Evolutionary conservation across 257 asterid genomes (phyloP), one percentile per base, ranked within the genome.

Genomic region (Ajuga chamaepitys): DNA sequence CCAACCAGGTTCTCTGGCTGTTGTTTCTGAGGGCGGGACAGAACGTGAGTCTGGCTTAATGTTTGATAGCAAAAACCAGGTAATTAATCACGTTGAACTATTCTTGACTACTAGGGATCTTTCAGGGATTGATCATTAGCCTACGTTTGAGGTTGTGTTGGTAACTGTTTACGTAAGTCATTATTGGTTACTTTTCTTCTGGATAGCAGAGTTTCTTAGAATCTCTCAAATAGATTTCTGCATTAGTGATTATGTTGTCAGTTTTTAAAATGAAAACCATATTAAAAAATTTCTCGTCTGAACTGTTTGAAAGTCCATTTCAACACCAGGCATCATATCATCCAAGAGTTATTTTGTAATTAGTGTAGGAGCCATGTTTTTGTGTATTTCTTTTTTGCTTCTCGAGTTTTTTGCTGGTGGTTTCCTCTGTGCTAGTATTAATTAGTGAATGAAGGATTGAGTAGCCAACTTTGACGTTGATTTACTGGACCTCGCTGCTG

Each of bases 41-140:
- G 87, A 84, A 40, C 72, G 70, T 34, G 89, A 67, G 67, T 45
- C 83, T 48, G 75, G 71, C 65, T 44, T 62, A 46, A 67, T 64
- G 61, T 80, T 81, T 77, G 95, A 93, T 81, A 81, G 82, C 81
- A 82, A 82, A 77, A 79, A 79, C 68, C 66, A 74, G 80, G 83
- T 65, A 73, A 58, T 63, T 48, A 73, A 79, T 67, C 62, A 45
- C 68, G 66, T 62, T 34, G 46, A 74, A 62, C 62, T 75, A 50
- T 68, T 85, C 51, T 62, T 73, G 53, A 78, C 42, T 52, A 65
- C 84, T 42, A 82, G 88, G 91, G 77, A 61, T 51, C 58, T 65
- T 68, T 59, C 72, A 50, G 83, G 68, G 65, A 58, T 71, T 71
- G 82, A 76, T 74, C 82, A 78, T 62, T 78, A 80, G 85, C 80